Percentiles rank a stretch among this genome's conserved stretches.
Evolutionary conservation across 805 yeast genomes (phyloP).

Genomic region (Hanseniaspora lindneri): DNA sequence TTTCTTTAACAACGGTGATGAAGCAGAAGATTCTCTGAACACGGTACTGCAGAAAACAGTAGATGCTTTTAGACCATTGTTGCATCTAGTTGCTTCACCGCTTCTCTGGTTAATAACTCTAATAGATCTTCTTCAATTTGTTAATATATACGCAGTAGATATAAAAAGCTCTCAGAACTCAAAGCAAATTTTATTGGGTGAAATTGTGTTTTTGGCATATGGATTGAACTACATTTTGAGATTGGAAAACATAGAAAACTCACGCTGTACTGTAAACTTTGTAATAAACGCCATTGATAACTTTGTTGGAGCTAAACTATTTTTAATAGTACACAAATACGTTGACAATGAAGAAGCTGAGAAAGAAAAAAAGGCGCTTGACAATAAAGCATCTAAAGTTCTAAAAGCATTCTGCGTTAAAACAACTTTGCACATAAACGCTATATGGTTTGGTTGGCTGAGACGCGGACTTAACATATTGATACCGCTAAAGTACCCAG

Average conservation of each 20-base stretch:
- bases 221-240: conserved; percentile 1
- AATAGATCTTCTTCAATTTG: conserved; percentile 1
- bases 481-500: too few relatives aligned
- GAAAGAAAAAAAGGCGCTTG: background rate
- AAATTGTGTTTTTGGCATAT: background rate
- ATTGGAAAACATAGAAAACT: conserved; percentile 12
- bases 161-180: background rate
- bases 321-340: background rate
- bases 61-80: conserved; percentile 13
- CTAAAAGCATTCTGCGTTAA: too few relatives aligned
- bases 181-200: background rate
- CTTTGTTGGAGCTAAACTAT: background rate
- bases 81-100: conserved; percentile 4
- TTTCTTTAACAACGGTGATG: too few relatives aligned
- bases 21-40: too few relatives aligned
- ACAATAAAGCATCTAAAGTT: too few relatives aligned
- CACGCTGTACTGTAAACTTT: background rate
- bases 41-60: background rate
- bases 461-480: too few relatives aligned
- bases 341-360: background rate
- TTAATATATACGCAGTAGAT: background rate
- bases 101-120: conserved; percentile 1
- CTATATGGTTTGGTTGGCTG: too few relatives aligned
- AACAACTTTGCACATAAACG: too few relatives aligned
- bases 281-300: background rate